phyloP scores from a whole-genome alignment of 805 yeast genomes.

The Vanderwaltozyma verrucispora region DNA sequence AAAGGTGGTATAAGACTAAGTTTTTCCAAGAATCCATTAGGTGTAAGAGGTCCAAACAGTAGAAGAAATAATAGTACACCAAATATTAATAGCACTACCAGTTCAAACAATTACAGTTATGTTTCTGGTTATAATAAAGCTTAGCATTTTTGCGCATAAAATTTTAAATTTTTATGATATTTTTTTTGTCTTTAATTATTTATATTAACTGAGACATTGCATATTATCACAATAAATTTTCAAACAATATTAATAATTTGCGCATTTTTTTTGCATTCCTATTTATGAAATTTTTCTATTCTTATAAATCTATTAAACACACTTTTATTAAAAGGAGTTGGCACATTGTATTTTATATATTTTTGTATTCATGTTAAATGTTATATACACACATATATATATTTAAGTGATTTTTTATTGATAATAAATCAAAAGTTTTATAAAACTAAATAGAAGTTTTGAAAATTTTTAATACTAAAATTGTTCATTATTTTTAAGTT shows the following conservation, averaged over 20 bases:
- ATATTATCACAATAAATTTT: not conserved
- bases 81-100: not conserved
- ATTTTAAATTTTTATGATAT: not conserved
- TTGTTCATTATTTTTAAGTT: no score
- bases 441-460: no score
- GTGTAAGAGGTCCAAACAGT: conserved; percentile 71
- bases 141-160: not conserved
- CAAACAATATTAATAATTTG: conserved; percentile 2
- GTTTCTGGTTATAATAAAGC: conserved; percentile 2
- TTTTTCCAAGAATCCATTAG: conserved; percentile 92
- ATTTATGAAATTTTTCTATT: conserved; percentile 2
- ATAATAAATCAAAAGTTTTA: no score
- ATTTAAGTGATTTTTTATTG: not conserved
- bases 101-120: conserved; percentile 2
- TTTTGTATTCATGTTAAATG: not conserved
- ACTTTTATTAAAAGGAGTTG: not conserved
- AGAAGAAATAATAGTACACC: conserved; percentile 29
- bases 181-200: no score
- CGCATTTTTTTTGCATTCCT: conserved; percentile 4
- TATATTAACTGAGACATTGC: not conserved
- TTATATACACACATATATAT: not conserved
- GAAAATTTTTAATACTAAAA: no score
- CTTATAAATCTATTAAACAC: not conserved
- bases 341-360: conserved; percentile 4
- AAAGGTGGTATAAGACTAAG: conserved; percentile 94